These are phyloP conservation scores for Microcyclosporella mali DNA, from an alignment of 2,329 filamentous ascomycete genomes.

Conservation along the genomic window DNA sequence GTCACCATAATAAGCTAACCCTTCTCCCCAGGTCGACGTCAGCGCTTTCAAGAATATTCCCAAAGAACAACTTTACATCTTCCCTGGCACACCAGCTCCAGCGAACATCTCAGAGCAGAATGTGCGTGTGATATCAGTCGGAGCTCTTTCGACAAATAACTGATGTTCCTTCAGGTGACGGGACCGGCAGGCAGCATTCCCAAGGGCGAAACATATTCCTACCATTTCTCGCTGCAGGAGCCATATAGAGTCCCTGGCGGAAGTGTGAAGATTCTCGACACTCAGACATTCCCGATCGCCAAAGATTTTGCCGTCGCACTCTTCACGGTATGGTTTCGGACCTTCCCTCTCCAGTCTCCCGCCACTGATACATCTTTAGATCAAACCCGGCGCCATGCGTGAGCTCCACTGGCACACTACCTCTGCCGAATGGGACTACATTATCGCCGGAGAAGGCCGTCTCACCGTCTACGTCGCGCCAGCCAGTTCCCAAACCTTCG, in stretches of 20 bases:
- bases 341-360: no score
- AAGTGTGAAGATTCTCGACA: slow-evolving; percentile 54
- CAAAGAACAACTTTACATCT: slow-evolving; percentile 37
- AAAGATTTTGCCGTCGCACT: slow-evolving; percentile 50
- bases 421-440: slow-evolving; percentile 51
- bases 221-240: slow-evolving; percentile 42
- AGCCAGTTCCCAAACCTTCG: slow-evolving; percentile 43
- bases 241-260: slow-evolving; percentile 50
- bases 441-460: slow-evolving; percentile 37
- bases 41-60: slow-evolving; percentile 34
- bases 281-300: slow-evolving; percentile 52
- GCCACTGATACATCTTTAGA: slow-evolving; percentile 4
- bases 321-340: slow-evolving; percentile 35
- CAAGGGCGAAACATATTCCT: slow-evolving; percentile 31
- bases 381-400: slow-evolving; percentile 56
- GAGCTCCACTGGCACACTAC: slow-evolving; percentile 59
- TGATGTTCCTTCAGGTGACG: neutral
- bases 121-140: neutral
- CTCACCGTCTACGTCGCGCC: slow-evolving; percentile 52
- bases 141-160: no score
- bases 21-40: slow-evolving; percentile 21
- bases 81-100: slow-evolving; percentile 27
- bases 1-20: neutral
- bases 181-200: slow-evolving; percentile 13
- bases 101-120: slow-evolving; percentile 25